phyloP scores from a whole-genome alignment of 23 red algal genomes.

The Gracilaria caudata region DNA sequence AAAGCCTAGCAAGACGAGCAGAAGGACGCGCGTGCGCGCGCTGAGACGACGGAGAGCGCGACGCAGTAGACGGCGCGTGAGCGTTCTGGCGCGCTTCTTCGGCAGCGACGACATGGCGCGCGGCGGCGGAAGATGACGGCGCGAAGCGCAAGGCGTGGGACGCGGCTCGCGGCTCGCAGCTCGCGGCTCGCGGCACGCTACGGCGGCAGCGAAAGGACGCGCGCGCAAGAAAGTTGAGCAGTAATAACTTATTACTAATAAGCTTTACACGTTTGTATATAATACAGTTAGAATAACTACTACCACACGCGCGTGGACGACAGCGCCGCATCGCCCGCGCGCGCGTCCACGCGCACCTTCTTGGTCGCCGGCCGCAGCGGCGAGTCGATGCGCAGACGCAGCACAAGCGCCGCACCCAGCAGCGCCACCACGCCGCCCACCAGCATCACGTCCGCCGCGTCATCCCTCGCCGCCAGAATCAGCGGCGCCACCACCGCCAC shows the following conservation, averaged over 20 bases:
- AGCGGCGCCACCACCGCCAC: slow-evolving; percentile 67
- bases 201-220: too few species aligned
- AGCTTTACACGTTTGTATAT: too few species aligned
- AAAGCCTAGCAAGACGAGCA: background rate
- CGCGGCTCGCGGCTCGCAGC: too few species aligned
- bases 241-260: too few species aligned
- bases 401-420: slow-evolving; percentile 65
- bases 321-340: background rate
- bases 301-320: background rate
- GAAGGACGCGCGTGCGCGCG: background rate
- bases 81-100: background rate
- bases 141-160: too few species aligned
- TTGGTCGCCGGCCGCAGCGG: background rate
- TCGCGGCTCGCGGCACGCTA: too few species aligned
- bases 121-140: background rate
- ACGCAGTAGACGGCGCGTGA: background rate
- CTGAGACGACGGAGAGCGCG: background rate
- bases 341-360: background rate
- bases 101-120: slow-evolving; percentile 11
- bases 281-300: too few species aligned
- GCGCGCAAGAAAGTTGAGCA: too few species aligned
- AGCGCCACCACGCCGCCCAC: slow-evolving; percentile 70
- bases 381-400: slow-evolving; percentile 57
- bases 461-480: slow-evolving; percentile 67
- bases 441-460: slow-evolving; percentile 70